Evolutionary conservation across 2,329 filamentous ascomycete genomes (phyloP).

Genomic region (Scedosporium apiospermum): DNA sequence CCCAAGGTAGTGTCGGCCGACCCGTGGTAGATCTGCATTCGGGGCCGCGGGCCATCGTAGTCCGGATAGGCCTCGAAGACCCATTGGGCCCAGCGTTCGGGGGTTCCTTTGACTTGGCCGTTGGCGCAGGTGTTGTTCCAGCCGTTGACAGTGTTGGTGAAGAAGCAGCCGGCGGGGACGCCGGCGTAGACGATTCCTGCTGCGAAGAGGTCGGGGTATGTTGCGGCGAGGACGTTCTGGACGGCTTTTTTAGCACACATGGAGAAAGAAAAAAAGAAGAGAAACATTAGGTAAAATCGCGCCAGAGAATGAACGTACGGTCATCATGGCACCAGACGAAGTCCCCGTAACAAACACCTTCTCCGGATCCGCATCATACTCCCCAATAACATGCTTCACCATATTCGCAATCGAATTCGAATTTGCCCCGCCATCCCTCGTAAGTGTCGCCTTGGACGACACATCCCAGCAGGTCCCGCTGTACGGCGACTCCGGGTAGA

Average conservation of each 20-base stretch:
- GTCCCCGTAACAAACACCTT: conserved; percentile 45
- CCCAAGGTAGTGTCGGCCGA: conserved; percentile 37
- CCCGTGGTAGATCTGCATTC: conserved; percentile 52
- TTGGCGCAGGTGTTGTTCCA: conserved; percentile 48
- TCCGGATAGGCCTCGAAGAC: conserved; percentile 39
- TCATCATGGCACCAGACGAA: conserved; percentile 41
- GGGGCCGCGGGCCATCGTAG: conserved; percentile 37
- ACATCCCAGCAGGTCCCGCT: conserved; percentile 51
- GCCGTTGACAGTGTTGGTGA: conserved; percentile 27
- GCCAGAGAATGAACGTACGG: conserved; percentile 16
- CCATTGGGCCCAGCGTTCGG: conserved; percentile 29
- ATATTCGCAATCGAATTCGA: conserved; percentile 48
- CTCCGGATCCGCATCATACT: conserved; percentile 39
- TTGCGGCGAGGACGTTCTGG: conserved; percentile 36
- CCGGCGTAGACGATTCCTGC: conserved; percentile 42
- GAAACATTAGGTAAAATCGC: too few relatives aligned
- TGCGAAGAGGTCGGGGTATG: conserved; percentile 45
- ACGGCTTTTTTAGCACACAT: neutral
- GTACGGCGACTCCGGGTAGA: conserved; percentile 35
- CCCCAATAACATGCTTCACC: conserved; percentile 43
- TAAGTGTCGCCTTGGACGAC: conserved; percentile 36
- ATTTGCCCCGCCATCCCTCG: conserved; percentile 47
- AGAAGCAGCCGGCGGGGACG: conserved; percentile 47
- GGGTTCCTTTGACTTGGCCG: conserved; percentile 34
- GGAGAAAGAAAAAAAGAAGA: too few relatives aligned